These are phyloP conservation scores for Ambrosia trifida DNA, from an alignment of 129 eudicot species.

Conservation along the genomic window DNA sequence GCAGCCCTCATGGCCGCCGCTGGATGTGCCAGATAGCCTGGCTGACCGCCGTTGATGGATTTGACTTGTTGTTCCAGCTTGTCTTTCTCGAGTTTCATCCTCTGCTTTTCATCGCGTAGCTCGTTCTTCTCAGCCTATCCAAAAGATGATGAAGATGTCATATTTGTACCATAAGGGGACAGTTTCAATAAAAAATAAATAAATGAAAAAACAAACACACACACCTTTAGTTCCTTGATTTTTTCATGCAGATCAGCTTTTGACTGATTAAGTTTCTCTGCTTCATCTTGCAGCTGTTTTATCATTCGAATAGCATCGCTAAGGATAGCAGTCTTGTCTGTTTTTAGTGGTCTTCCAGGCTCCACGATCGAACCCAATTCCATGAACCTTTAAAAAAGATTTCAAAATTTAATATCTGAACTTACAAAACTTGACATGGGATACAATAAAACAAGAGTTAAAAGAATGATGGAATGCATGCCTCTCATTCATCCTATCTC, in stretches of 20 bases:
- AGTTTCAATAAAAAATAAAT: neutral
- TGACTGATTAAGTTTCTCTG: conserved; percentile 58
- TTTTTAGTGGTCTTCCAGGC: conserved; percentile 77
- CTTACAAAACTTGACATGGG: neutral
- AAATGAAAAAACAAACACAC: no score
- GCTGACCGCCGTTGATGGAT: conserved; percentile 44
- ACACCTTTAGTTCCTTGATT: conserved; percentile 71
- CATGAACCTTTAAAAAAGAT: conserved; percentile 52
- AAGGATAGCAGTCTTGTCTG: conserved; percentile 65
- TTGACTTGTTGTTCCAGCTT: conserved; percentile 74
- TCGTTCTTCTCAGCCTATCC: conserved; percentile 74
- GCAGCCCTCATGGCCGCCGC: conserved; percentile 57
- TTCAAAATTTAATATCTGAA: conserved; percentile 18
- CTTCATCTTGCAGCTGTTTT: conserved; percentile 57
- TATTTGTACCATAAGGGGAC: neutral
- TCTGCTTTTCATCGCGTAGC: conserved; percentile 74
- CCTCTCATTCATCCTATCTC: conserved; percentile 79
- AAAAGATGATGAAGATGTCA: conserved; percentile 5
- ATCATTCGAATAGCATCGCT: conserved; percentile 71
- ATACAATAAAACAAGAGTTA: neutral
- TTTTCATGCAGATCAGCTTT: conserved; percentile 63
- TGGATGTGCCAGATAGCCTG: conserved; percentile 54
- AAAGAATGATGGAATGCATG: conserved; percentile 26
- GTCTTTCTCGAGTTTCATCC: conserved; percentile 68
- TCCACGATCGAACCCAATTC: conserved; percentile 68